A percentile compares a stretch with the other conserved stretches of the same genome.
Evolutionary conservation across 2,329 filamentous ascomycete genomes (phyloP).

Genomic region (Lizonia empirigonia): DNA sequence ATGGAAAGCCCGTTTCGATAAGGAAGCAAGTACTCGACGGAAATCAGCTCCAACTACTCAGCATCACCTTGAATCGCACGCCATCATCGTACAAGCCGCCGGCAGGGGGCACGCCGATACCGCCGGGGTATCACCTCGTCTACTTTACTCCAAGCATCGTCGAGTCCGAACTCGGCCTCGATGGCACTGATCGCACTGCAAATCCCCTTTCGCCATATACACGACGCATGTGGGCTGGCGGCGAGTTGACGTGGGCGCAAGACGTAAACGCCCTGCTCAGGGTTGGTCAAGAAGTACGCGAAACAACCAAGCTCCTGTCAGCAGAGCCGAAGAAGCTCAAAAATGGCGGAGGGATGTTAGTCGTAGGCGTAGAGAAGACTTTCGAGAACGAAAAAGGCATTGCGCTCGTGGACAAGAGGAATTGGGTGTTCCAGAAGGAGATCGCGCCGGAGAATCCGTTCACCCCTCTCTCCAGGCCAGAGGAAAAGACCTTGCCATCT

Average conservation of each 20-base stretch:
- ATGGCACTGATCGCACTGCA: slow-evolving; percentile 84
- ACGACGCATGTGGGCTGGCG: slow-evolving; percentile 91
- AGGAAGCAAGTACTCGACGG: slow-evolving; percentile 41
- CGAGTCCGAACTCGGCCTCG: slow-evolving; percentile 68
- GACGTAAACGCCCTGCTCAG: slow-evolving; percentile 26
- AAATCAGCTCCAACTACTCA: slow-evolving; percentile 42
- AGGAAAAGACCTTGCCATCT: slow-evolving; percentile 26
- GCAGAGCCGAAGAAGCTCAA: slow-evolving; percentile 58
- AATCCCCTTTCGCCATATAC: slow-evolving; percentile 73
- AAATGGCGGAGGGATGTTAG: slow-evolving; percentile 60
- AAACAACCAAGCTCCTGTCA: slow-evolving; percentile 54
- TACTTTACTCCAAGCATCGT: slow-evolving; percentile 81
- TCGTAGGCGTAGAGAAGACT: slow-evolving; percentile 64
- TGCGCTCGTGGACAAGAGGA: slow-evolving; percentile 46
- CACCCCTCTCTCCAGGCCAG: slow-evolving; percentile 37
- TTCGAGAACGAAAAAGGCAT: slow-evolving; percentile 47
- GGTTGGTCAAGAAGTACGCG: slow-evolving; percentile 46
- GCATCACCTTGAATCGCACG: slow-evolving; percentile 34
- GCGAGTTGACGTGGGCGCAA: slow-evolving; percentile 65
- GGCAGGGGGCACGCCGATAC: slow-evolving; percentile 51
- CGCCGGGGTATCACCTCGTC: slow-evolving; percentile 79
- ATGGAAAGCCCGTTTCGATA: slow-evolving; percentile 34
- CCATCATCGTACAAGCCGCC: slow-evolving; percentile 29
- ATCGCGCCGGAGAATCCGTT: slow-evolving; percentile 45
- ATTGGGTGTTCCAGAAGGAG: slow-evolving; percentile 52